phyloP scores from a whole-genome alignment of 257 asterid genomes.

The Nemophila menziesii region DNA sequence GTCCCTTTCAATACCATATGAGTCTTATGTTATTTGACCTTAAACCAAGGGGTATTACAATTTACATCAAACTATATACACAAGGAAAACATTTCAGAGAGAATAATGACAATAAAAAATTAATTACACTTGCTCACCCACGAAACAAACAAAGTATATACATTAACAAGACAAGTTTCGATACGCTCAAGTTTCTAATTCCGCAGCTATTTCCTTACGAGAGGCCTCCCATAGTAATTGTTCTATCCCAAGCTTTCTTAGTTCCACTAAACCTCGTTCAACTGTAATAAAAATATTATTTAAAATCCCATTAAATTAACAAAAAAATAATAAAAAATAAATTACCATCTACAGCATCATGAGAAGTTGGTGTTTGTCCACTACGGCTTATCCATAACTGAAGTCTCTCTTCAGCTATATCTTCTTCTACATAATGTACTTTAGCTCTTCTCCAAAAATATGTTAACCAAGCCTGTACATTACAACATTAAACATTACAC shows the following conservation, averaged over 20 bases:
- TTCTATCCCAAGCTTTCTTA: constrained; percentile 61
- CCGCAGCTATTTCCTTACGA: constrained; percentile 39
- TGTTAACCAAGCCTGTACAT: constrained; percentile 86
- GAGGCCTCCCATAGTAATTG: constrained; percentile 67
- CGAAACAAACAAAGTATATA: too few relatives aligned
- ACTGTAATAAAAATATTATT: too few relatives aligned
- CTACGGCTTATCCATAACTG: constrained; percentile 80
- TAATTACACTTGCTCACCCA: background rate
- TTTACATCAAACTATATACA: too few relatives aligned
- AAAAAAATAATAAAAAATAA: too few relatives aligned
- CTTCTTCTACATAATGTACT: constrained; percentile 85
- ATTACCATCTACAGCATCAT: constrained; percentile 93
- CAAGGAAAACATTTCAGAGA: too few relatives aligned
- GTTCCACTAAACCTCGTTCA: constrained; percentile 57
- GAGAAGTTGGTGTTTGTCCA: constrained; percentile 77
- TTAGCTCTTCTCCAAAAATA: constrained; percentile 99
- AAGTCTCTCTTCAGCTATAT: constrained; percentile 91
- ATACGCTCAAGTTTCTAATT: constrained; percentile 26
- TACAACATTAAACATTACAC: background rate
- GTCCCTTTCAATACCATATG: too few relatives aligned
- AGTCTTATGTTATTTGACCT: too few relatives aligned
- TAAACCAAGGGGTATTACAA: too few relatives aligned
- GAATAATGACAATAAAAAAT: too few relatives aligned
- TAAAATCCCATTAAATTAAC: too few relatives aligned
- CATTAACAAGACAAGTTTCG: background rate